These are phyloP conservation scores for Fusarium denticulatum DNA, from an alignment of 2,329 filamentous ascomycete species.

Conservation along the genomic window DNA sequence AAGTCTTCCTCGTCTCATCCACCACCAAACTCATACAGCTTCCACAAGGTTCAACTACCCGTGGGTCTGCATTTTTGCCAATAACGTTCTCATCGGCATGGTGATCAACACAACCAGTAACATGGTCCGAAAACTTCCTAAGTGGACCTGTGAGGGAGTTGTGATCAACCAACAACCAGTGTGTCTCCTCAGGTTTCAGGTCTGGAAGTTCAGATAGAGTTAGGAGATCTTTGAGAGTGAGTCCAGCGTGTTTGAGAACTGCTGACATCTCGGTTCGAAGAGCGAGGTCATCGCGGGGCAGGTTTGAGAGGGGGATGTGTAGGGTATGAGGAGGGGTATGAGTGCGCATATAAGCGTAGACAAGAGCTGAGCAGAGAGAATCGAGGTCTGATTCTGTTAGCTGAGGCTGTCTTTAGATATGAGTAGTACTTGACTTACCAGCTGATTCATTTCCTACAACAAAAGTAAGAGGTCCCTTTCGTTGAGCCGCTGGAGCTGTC, in stretches of 20 bases:
- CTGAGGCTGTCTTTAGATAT: not conserved
- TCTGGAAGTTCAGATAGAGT: slow-evolving; percentile 64
- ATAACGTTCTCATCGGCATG: slow-evolving; percentile 76
- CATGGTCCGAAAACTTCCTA: slow-evolving; percentile 58
- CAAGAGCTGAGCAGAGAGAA: slow-evolving; percentile 77
- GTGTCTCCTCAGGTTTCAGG: slow-evolving; percentile 65
- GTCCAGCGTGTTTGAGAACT: slow-evolving; percentile 68
- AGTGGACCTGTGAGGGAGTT: slow-evolving; percentile 75
- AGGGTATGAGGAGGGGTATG: slow-evolving; percentile 63
- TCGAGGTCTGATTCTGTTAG: slow-evolving; percentile 70
- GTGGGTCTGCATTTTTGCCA: slow-evolving; percentile 57
- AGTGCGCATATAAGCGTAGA: slow-evolving; percentile 79
- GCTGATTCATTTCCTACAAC: slow-evolving; percentile 76
- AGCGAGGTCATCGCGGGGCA: slow-evolving; percentile 72
- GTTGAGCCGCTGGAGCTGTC: slow-evolving; percentile 54
- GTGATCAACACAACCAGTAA: slow-evolving; percentile 79
- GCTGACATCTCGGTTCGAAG: slow-evolving; percentile 79
- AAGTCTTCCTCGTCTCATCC: slow-evolving; percentile 65
- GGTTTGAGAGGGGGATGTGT: slow-evolving; percentile 79
- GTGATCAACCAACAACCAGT: slow-evolving; percentile 83
- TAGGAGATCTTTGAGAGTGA: slow-evolving; percentile 70
- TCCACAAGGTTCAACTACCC: slow-evolving; percentile 72
- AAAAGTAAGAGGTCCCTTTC: slow-evolving; percentile 63
- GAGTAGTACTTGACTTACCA: slow-evolving; percentile 52
- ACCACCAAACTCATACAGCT: slow-evolving; percentile 79